phyloP scores from a whole-genome alignment of 305 asterid species.

The Fraxinus greggii region DNA sequence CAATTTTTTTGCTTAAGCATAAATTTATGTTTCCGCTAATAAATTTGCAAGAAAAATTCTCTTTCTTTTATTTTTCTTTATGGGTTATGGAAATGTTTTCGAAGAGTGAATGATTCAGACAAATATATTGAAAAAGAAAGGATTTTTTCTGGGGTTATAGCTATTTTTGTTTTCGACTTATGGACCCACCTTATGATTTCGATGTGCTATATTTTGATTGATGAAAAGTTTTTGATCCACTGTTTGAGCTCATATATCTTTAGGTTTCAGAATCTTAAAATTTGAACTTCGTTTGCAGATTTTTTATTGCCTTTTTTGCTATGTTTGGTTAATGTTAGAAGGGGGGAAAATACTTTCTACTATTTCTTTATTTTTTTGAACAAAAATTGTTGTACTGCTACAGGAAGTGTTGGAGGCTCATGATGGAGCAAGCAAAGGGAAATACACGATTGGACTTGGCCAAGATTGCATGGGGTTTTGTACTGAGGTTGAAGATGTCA shows the following conservation, averaged over 20 bases:
- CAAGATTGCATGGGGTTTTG: slow-evolving; percentile 99
- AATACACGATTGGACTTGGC: slow-evolving; percentile 98
- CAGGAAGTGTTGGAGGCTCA: slow-evolving; percentile 92
- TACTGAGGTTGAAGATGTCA: slow-evolving; percentile 93
- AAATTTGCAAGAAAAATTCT: not conserved
- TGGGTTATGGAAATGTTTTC: not conserved
- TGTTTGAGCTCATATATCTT: not conserved
- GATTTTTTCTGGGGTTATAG: not conserved
- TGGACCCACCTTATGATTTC: slow-evolving; percentile 29
- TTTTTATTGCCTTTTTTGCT: not conserved
- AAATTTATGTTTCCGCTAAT: not conserved
- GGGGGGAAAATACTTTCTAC: not conserved
- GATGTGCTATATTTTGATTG: slow-evolving; percentile 16
- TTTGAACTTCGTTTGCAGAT: slow-evolving; percentile 24
- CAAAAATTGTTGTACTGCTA: slow-evolving; percentile 22
- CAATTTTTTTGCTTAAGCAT: not conserved
- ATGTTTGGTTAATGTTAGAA: slow-evolving; percentile 12
- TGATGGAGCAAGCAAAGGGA: slow-evolving; percentile 99
- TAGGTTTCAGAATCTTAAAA: not conserved
- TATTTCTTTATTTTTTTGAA: not conserved
- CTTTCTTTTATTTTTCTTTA: slow-evolving; percentile 7
- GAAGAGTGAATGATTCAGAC: slow-evolving; percentile 12
- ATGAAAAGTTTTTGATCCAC: slow-evolving; percentile 1
- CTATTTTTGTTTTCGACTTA: not conserved
- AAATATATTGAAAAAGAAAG: not conserved